Base-by-base conservation (phyloP, 495 filamentous ascomycete genomes). In the Aspergillus sparsus region DNA sequence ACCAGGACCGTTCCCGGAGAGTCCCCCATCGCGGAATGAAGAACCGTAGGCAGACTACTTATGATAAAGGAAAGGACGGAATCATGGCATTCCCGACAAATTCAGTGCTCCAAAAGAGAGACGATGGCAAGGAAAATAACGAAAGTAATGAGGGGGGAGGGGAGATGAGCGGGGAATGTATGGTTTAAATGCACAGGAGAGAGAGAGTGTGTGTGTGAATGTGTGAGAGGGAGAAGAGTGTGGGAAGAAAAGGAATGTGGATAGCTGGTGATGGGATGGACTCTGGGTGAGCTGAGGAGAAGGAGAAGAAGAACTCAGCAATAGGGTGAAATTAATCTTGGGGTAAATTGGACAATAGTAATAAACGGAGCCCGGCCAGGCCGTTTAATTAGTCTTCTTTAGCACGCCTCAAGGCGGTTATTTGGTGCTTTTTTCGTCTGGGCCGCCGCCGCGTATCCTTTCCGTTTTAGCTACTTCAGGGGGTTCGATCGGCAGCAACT, bases 11-110 rank as follows among this genome's bases (percentile, higher is more conserved):
- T 66, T 73, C 66, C 72, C 56, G 68, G 68, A 60, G 62, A 69
- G 53, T 67, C 70, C 71, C 71, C 74, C 74, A 77, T 77, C 59
- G 64, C 68, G 71, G 68, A 54, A 68, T 67, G 71, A 66, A 64
- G 63, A 47, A 55, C 15, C 49, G 65, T 57, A 62, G 44, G 41
- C 15, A 12, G 34, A 42, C 42, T 57, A 39, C 42, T 47, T 63
- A 59, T 50, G 5, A 31, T 33, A 31, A n/a, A 18, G 33, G 35
- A 10, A 52, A 42, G 32, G 46, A 33, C 18, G 47, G 16, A 55
- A 54, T 57, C 66, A 66, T 58, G 56, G 41, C 60, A 65, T 52
- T 39, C 50, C 21, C 21, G 3, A 27, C 21, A 27, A 27, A 27
- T 3, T 27, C 21, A 27, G 21, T 27, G 21, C 21, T 27, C 21